Evolutionary conservation across 176 grass and related monocot species (phyloP).

Genomic region (Saccharum spontaneum): DNA sequence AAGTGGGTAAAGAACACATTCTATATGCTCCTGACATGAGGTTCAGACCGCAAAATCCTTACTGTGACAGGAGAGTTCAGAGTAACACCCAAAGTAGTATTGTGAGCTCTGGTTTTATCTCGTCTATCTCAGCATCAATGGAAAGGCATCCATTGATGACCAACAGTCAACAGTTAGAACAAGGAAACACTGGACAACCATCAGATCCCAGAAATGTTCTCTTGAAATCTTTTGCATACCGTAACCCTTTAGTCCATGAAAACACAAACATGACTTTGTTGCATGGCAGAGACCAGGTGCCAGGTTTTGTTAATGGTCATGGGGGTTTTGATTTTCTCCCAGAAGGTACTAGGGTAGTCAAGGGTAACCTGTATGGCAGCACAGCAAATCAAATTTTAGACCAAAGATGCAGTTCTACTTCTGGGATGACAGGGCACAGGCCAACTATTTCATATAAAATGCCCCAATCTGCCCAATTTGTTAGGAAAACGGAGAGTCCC

Average conservation of each 20-base stretch:
- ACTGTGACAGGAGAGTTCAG: slow-evolving; percentile 35
- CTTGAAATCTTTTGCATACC: slow-evolving; percentile 40
- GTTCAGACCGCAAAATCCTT: slow-evolving; percentile 31
- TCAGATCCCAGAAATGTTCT: slow-evolving; percentile 43
- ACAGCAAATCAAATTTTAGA: slow-evolving; percentile 32
- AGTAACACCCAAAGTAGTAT: slow-evolving; percentile 35
- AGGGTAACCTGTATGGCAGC: slow-evolving; percentile 36
- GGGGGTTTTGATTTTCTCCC: slow-evolving; percentile 45
- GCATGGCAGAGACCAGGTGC: slow-evolving; percentile 36
- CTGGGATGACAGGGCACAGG: slow-evolving; percentile 40
- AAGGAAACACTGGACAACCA: slow-evolving; percentile 32
- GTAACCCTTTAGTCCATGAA: slow-evolving; percentile 41
- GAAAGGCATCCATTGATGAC: slow-evolving; percentile 53
- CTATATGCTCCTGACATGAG: slow-evolving; percentile 47
- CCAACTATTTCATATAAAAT: slow-evolving; percentile 27
- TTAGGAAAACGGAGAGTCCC: slow-evolving; percentile 36
- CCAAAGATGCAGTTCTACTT: slow-evolving; percentile 38
- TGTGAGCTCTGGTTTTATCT: slow-evolving; percentile 48
- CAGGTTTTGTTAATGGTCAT: slow-evolving; percentile 28
- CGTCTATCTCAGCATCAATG: slow-evolving; percentile 41
- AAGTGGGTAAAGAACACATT: slow-evolving; percentile 35
- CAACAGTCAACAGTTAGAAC: slow-evolving; percentile 28
- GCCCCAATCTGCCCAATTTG: slow-evolving; percentile 39
- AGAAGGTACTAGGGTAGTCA: slow-evolving; percentile 32
- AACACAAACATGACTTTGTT: slow-evolving; percentile 36